These are phyloP conservation scores for Clonostachys rhizophaga DNA, from an alignment of 2,329 filamentous ascomycete genomes.

Conservation along the genomic window DNA sequence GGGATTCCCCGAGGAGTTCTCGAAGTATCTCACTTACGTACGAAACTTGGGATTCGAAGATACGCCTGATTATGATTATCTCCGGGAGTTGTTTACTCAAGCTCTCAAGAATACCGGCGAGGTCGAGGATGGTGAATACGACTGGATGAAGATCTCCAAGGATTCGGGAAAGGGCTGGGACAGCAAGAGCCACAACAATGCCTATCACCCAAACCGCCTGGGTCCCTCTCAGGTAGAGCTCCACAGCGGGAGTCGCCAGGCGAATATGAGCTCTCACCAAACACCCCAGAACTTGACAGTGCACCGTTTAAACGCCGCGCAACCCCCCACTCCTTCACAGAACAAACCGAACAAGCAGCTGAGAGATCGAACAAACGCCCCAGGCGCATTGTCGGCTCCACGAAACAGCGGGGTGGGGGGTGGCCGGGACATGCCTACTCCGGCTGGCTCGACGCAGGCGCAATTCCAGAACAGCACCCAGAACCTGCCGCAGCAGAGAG, in stretches of 20 bases:
- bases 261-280: slow-evolving; percentile 60
- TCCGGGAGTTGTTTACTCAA: slow-evolving; percentile 93
- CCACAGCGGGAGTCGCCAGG: slow-evolving; percentile 66
- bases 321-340: slow-evolving; percentile 83
- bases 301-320: slow-evolving; percentile 90
- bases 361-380: slow-evolving; percentile 71
- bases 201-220: slow-evolving; percentile 68
- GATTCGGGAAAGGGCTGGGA: slow-evolving; percentile 86
- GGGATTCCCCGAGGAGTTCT: slow-evolving; percentile 94
- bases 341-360: slow-evolving; percentile 77
- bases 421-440: slow-evolving; percentile 73
- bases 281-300: slow-evolving; percentile 62
- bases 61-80: slow-evolving; percentile 96
- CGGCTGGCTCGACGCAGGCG: slow-evolving; percentile 86
- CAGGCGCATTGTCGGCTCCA: slow-evolving; percentile 69
- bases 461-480: slow-evolving; percentile 96
- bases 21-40: slow-evolving; percentile 95
- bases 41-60: slow-evolving; percentile 98
- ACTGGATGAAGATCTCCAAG: slow-evolving; percentile 98
- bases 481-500: slow-evolving; percentile 68
- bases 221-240: slow-evolving; percentile 83
- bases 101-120: slow-evolving; percentile 91
- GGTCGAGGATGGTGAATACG: slow-evolving; percentile 96
- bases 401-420: slow-evolving; percentile 71
- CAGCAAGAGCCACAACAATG: slow-evolving; percentile 59